Evolutionary conservation across 257 asterid genomes (phyloP).

Genomic region (Solanum raphanifolium): DNA sequence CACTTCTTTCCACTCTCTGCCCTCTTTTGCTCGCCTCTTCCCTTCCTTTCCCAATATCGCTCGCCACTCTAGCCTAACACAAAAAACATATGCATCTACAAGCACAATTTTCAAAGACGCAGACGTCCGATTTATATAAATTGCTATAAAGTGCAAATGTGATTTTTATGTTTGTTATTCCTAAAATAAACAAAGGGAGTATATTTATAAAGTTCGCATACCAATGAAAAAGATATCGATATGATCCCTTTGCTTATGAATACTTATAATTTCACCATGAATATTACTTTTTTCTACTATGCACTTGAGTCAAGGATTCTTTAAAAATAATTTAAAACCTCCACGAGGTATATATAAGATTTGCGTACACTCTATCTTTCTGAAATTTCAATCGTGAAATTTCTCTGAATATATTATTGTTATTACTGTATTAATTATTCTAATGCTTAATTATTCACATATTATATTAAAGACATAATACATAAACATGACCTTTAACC

Average conservation of each 20-base stretch:
- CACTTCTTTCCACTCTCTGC: too few relatives aligned
- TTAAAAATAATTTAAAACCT: background rate
- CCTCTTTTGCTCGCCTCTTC: too few relatives aligned
- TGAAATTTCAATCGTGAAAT: background rate
- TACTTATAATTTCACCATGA: background rate
- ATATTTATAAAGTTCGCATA: rapidly evolving
- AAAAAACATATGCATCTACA: background rate
- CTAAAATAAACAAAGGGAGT: background rate
- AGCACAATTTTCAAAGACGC: background rate
- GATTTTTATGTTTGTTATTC: too few relatives aligned
- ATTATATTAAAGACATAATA: background rate
- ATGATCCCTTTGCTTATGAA: background rate
- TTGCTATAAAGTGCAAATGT: background rate
- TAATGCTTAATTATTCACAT: background rate
- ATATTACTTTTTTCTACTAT: background rate
- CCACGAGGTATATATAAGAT: background rate
- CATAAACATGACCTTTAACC: too few relatives aligned
- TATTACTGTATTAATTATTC: background rate
- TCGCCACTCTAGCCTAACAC: background rate
- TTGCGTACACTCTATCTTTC: rapidly evolving
- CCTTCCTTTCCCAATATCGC: rapidly evolving
- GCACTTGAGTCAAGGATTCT: background rate
- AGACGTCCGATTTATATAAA: rapidly evolving
- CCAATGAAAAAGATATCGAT: background rate
- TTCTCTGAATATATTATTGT: background rate